Conservation (phyloP, 2,329 filamentous ascomycete species). For the Xylaria arbuscula region DNA sequence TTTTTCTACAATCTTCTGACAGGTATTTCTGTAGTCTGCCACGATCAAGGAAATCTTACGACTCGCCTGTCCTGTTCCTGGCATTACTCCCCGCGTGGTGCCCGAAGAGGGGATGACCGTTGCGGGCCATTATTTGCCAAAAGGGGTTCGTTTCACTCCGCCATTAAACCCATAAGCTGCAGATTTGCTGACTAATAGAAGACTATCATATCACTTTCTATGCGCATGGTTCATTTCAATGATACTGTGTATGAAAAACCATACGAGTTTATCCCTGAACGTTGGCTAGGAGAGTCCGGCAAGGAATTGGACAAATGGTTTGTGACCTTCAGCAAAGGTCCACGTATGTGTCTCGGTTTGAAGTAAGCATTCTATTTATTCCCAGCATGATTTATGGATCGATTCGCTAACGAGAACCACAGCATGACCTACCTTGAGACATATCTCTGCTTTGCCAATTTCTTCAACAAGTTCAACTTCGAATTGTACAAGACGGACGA, state of each 20-base stretch:
- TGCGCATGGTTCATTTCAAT: constrained; percentile 31
- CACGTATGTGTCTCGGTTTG: constrained; percentile 30
- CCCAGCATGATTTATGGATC: background rate
- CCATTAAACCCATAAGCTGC: background rate
- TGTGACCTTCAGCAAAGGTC: constrained; percentile 33
- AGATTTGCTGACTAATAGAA: constrained; percentile 18
- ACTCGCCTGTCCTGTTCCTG: constrained; percentile 31
- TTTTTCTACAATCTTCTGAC: background rate
- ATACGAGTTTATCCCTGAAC: constrained; percentile 32
- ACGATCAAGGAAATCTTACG: constrained; percentile 31
- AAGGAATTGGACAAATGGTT: constrained; percentile 37
- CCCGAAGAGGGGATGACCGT: constrained; percentile 24
- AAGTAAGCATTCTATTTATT: constrained; percentile 25
- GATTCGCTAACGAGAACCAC: background rate
- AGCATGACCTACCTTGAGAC: constrained; percentile 33
- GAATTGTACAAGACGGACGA: constrained; percentile 28
- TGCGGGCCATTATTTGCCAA: constrained; percentile 26
- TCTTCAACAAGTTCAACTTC: constrained; percentile 33
- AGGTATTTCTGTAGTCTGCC: constrained; percentile 4
- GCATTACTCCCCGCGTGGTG: constrained; percentile 30
- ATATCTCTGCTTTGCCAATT: constrained; percentile 35
- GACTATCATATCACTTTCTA: constrained; percentile 32
- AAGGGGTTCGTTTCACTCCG: constrained; percentile 11
- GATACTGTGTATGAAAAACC: constrained; percentile 25
- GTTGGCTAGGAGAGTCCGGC: constrained; percentile 28